Conservation (phyloP, 495 filamentous ascomycete genomes). For the Elaphomyces granulatus region DNA sequence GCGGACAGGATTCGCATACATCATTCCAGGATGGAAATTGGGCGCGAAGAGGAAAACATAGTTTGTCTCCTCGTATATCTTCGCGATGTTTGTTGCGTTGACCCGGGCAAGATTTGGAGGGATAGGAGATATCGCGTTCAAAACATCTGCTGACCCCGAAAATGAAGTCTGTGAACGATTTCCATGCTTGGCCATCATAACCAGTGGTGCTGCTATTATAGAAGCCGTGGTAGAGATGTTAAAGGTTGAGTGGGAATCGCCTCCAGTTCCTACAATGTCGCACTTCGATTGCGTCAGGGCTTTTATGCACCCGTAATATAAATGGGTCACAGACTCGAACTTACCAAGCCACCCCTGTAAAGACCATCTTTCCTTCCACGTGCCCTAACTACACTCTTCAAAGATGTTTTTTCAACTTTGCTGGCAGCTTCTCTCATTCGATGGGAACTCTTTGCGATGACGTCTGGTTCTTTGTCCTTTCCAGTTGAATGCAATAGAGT, state of each 20-base stretch:
- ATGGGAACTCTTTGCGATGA: slow-evolving; percentile 61
- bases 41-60: slow-evolving; percentile 96
- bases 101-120: slow-evolving; percentile 61
- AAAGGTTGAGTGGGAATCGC: slow-evolving; percentile 93
- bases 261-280: slow-evolving; percentile 96
- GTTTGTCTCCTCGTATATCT: slow-evolving; percentile 61
- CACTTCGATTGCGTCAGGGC: slow-evolving; percentile 35
- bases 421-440: slow-evolving; percentile 57
- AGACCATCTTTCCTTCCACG: slow-evolving; percentile 46
- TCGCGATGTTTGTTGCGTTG: slow-evolving; percentile 48
- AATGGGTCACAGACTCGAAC: slow-evolving; percentile 7
- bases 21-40: slow-evolving; percentile 91
- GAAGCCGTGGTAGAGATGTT: slow-evolving; percentile 93
- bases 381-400: slow-evolving; percentile 42
- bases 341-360: slow-evolving; percentile 57
- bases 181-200: slow-evolving; percentile 85
- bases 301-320: neutral
- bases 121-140: slow-evolving; percentile 51
- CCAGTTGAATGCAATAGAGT: slow-evolving; percentile 81
- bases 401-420: slow-evolving; percentile 43
- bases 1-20: slow-evolving; percentile 67
- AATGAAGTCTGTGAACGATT: slow-evolving; percentile 92
- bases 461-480: slow-evolving; percentile 58
- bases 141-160: slow-evolving; percentile 88
- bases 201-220: slow-evolving; percentile 70